Percentiles rank a stretch among this genome's conserved stretches.
phyloP scores from a whole-genome alignment of 108 stramenopile genomes.

The Fragilaria radians region DNA sequence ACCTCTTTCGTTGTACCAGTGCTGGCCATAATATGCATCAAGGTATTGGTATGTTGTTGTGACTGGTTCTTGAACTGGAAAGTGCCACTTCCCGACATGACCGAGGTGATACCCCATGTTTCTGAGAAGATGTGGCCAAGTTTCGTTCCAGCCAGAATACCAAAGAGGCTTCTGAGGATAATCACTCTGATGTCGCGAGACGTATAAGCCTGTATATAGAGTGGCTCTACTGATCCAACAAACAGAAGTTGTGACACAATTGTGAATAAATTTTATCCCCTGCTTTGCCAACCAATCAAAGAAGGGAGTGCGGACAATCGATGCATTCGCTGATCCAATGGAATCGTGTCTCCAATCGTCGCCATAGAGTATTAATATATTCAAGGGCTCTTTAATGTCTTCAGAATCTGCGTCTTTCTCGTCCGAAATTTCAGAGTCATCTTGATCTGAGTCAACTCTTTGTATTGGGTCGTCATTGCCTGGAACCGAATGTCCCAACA shows the following conservation, averaged over 20 bases:
- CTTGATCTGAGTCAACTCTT: too few species aligned
- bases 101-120: constrained; percentile 63
- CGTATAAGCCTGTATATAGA: constrained; percentile 58
- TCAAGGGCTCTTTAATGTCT: constrained; percentile 13
- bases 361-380: constrained; percentile 49
- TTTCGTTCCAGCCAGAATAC: constrained; percentile 43
- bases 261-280: constrained; percentile 67
- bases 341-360: constrained; percentile 52
- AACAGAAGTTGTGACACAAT: constrained; percentile 77
- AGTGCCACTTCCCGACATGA: constrained; percentile 67
- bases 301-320: constrained; percentile 52
- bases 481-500: too few species aligned
- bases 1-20: constrained; percentile 18
- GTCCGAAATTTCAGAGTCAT: too few species aligned
- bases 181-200: constrained; percentile 37
- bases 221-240: constrained; percentile 78
- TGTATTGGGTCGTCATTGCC: too few species aligned
- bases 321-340: constrained; percentile 9
- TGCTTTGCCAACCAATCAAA: constrained; percentile 66
- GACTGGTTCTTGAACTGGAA: not conserved
- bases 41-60: not conserved
- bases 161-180: not conserved
- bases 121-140: constrained; percentile 56
- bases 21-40: constrained; percentile 29
- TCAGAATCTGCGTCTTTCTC: not conserved